phyloP scores from a whole-genome alignment of 2,329 filamentous ascomycete genomes.

The Botrytis elliptica region DNA sequence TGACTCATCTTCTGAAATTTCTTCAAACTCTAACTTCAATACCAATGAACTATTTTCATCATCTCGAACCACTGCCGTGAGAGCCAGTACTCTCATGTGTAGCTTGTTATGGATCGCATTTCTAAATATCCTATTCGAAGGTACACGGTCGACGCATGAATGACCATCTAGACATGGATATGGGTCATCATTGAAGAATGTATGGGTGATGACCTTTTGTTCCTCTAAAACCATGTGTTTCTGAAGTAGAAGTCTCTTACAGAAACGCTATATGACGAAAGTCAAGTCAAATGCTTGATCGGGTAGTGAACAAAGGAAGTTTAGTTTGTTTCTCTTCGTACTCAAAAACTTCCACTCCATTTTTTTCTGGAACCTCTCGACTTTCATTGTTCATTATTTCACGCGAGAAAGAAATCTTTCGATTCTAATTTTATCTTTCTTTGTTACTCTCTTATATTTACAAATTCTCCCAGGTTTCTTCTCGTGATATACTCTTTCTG shows the following conservation, averaged over 20 bases:
- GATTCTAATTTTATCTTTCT: constrained; percentile 13
- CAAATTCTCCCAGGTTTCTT: background rate
- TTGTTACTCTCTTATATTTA: constrained; percentile 3
- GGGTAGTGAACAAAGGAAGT: constrained; percentile 27
- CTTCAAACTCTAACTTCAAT: background rate
- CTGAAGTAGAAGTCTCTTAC: constrained; percentile 1
- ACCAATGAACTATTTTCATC: constrained; percentile 16
- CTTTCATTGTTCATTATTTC: constrained; percentile 12
- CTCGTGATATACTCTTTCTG: background rate
- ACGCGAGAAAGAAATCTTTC: background rate
- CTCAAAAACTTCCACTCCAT: constrained; percentile 26
- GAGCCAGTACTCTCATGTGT: constrained; percentile 26
- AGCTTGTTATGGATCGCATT: constrained; percentile 26
- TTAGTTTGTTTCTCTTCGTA: constrained; percentile 5
- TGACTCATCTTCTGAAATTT: background rate
- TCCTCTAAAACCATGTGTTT: constrained; percentile 1
- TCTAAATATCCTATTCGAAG: constrained; percentile 35
- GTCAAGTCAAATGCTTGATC: constrained; percentile 18
- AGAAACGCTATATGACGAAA: constrained; percentile 27
- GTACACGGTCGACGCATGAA: constrained; percentile 33
- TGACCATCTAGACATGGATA: constrained; percentile 6
- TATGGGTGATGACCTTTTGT: background rate
- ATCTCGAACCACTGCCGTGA: constrained; percentile 23
- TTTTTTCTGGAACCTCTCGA: constrained; percentile 33
- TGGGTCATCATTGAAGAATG: constrained; percentile 1